Evolutionary conservation across 768 basidiomycete species (phyloP).

Genomic region (Rhodotorula graminis): DNA sequence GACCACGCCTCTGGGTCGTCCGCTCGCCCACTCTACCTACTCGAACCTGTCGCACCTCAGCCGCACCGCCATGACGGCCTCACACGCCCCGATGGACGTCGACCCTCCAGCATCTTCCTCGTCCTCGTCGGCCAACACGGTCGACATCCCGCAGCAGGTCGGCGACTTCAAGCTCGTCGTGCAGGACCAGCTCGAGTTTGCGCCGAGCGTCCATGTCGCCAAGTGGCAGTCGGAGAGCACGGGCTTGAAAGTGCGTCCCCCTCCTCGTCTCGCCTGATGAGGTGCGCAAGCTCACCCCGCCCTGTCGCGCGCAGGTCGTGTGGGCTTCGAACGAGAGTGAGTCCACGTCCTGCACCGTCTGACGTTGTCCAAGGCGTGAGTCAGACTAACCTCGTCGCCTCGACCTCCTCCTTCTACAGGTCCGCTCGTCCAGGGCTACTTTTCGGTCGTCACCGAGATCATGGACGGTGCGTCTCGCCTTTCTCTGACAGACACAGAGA

Average conservation of each 20-base stretch:
- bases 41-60: too few species aligned
- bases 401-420: slow-evolving; percentile 3
- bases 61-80: neutral
- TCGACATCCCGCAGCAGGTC: slow-evolving; percentile 8
- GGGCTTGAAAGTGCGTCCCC: slow-evolving; percentile 24
- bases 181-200: slow-evolving; percentile 28
- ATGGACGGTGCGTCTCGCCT: slow-evolving; percentile 21
- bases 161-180: slow-evolving; percentile 37
- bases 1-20: neutral
- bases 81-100: neutral
- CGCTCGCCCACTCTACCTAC: neutral
- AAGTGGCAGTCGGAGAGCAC: slow-evolving; percentile 35
- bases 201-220: slow-evolving; percentile 9
- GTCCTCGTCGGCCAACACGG: neutral
- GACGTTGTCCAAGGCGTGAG: too few species aligned
- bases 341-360: too few species aligned
- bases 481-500: too few species aligned
- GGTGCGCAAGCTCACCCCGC: too few species aligned
- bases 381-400: too few species aligned
- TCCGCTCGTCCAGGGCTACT: slow-evolving; percentile 37
- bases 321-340: slow-evolving; percentile 28
- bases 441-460: slow-evolving; percentile 32
- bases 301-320: neutral
- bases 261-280: too few species aligned
- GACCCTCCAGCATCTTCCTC: neutral